Conservation (phyloP, 2,329 filamentous ascomycete genomes). For the Aspergillus unguis region DNA sequence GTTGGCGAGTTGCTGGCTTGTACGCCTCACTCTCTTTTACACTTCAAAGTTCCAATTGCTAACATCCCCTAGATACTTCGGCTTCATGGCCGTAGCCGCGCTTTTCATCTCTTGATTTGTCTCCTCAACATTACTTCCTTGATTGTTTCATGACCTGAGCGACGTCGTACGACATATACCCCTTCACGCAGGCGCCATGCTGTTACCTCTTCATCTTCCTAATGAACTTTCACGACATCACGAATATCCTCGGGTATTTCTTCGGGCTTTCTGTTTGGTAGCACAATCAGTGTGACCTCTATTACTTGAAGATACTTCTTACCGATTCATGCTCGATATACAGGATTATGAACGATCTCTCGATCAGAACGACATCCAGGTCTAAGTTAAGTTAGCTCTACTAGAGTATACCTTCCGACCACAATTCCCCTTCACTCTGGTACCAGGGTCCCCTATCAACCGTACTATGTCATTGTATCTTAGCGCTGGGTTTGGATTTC, state of each 20-base stretch:
- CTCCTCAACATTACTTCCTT: not conserved
- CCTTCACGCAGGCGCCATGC: not conserved
- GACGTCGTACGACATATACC: not conserved
- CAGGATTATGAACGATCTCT: too few relatives aligned
- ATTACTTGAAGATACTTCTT: too few relatives aligned
- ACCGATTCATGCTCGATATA: too few relatives aligned
- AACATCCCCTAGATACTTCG: slow-evolving; percentile 32
- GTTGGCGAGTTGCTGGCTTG: slow-evolving; percentile 39
- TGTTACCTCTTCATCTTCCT: not conserved
- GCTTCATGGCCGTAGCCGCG: slow-evolving; percentile 38
- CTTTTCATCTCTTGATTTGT: slow-evolving; percentile 34
- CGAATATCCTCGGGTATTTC: not conserved
- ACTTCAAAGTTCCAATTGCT: not conserved
- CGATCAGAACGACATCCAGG: too few relatives aligned
- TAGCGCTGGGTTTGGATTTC: too few relatives aligned
- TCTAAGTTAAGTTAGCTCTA: too few relatives aligned
- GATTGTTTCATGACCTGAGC: not conserved
- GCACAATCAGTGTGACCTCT: too few relatives aligned
- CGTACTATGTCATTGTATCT: too few relatives aligned
- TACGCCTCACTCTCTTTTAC: slow-evolving; percentile 21
- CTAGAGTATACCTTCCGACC: too few relatives aligned
- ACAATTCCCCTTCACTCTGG: too few relatives aligned
- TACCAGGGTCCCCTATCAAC: too few relatives aligned
- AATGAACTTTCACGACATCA: not conserved
- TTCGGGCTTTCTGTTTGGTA: too few relatives aligned